Percentiles rank a stretch among this genome's conserved stretches.
These are phyloP conservation scores for Golubevia pallescens DNA, from an alignment of 1,284 basidiomycete species.

Conservation along the genomic window DNA sequence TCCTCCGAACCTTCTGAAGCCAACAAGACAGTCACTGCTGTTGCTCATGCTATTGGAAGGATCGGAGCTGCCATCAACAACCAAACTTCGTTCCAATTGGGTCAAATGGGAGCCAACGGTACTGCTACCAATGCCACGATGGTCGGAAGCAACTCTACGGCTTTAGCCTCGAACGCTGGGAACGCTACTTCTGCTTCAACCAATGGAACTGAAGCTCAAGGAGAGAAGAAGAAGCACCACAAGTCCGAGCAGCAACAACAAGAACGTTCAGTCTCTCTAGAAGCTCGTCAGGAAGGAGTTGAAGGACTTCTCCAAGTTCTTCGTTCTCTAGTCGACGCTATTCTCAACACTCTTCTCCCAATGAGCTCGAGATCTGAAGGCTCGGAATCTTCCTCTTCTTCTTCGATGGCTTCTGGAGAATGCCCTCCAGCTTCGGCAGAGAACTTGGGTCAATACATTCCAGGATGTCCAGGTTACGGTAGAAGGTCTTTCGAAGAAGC, in stretches of 20 bases:
- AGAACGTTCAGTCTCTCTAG: constrained; percentile 1
- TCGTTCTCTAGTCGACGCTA: constrained; percentile 32
- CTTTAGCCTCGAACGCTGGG: constrained; percentile 17
- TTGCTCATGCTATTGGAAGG: not conserved
- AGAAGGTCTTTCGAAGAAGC: constrained; percentile 16
- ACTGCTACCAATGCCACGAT: constrained; percentile 24
- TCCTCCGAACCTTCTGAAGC: not conserved
- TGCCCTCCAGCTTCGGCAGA: constrained; percentile 33
- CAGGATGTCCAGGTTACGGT: constrained; percentile 44
- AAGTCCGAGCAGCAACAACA: constrained; percentile 1
- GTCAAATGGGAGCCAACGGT: constrained; percentile 13
- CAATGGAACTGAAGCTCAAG: constrained; percentile 3
- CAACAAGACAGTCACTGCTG: not conserved
- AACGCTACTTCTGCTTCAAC: constrained; percentile 11
- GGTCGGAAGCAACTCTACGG: constrained; percentile 13
- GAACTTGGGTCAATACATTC: constrained; percentile 44
- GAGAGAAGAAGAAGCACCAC: constrained; percentile 13
- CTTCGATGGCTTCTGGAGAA: not conserved
- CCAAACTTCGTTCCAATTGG: not conserved
- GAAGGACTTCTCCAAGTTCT: constrained; percentile 28
- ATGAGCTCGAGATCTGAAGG: constrained; percentile 28
- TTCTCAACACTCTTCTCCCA: constrained; percentile 41
- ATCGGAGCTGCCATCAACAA: not conserved
- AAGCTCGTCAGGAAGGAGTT: constrained; percentile 21
- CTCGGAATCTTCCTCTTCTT: not conserved